Base-by-base conservation (phyloP, 495 filamentous ascomycete species). In the Rhizodiscina lignyota region DNA sequence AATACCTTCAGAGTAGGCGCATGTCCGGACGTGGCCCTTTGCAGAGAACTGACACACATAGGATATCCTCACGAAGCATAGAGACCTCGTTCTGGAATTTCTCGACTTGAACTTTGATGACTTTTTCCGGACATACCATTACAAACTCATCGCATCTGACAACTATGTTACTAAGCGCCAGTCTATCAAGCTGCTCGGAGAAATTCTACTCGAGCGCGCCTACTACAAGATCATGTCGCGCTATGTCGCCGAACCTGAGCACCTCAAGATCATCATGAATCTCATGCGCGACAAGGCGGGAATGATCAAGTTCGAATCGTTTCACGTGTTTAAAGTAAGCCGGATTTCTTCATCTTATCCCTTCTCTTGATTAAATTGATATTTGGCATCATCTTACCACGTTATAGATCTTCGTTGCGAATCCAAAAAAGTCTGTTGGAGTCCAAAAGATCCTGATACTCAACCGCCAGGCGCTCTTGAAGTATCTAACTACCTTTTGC, bases 231-330 rank as follows among this genome's bases (percentile, higher is more conserved):
- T 96, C 50, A 99, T 99, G 91, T 93, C 86, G 38, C 68, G 71
- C 27, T 99, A 99, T 58, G 89, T 99, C 32, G 84, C 94, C 53
- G 74, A 79, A 27, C 84, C 84, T 24, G 86, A 94, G 47, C 83
- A 96, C 50, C 67, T 99, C 42, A 99, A 99, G 62, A 71, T 94
- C 35, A 86, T 82, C 59, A 99, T 99, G 91, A 94, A 92, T 52
- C 63, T 96, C 35, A 60, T 99, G 36, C 70, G 80, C 32, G 87
- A 94, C 55, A 87, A 96, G 52, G 72, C 86, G 46, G 85, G 89
- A 54, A 99, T 96, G 83, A 89, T 99, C 34, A 86, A 94, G 52
- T 99, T 96, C 51, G 91, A 99, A 57, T 87, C 84, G 18, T 99
- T 99, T 55, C 91, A 99, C 55, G 87, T 97, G 23, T 97, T 97